Percentiles rank a stretch among this genome's conserved stretches.
phyloP scores from a whole-genome alignment of 768 basidiomycete genomes.

The Kwoniella pini region DNA sequence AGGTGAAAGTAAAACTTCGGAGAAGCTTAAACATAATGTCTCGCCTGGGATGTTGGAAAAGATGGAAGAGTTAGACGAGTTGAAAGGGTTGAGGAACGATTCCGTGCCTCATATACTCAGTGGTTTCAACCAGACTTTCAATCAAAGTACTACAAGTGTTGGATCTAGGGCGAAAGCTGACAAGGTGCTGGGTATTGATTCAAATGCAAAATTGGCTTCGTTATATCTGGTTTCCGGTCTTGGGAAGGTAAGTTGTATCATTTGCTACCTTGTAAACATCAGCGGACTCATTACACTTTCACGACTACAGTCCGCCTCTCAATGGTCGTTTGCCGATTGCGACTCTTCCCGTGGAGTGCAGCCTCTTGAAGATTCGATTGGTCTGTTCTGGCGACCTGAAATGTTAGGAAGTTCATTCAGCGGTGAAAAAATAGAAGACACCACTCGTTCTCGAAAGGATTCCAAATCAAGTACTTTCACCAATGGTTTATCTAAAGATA shows the following conservation, averaged over 20 bases:
- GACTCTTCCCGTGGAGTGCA: slow-evolving; percentile 37
- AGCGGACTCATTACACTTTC: neutral
- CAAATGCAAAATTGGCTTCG: slow-evolving; percentile 37
- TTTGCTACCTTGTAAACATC: neutral
- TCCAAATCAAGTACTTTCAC: slow-evolving; percentile 20
- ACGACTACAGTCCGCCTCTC: slow-evolving; percentile 14
- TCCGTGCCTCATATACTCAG: slow-evolving; percentile 4
- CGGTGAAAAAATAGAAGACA: slow-evolving; percentile 26
- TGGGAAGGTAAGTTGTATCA: slow-evolving; percentile 31
- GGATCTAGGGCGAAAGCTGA: slow-evolving; percentile 31
- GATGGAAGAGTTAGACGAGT: slow-evolving; percentile 12
- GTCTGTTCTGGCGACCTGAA: slow-evolving; percentile 48
- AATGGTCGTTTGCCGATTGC: slow-evolving; percentile 45
- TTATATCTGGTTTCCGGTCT: slow-evolving; percentile 48
- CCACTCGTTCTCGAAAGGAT: slow-evolving; percentile 26
- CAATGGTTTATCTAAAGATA: slow-evolving; percentile 20
- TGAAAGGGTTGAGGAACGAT: slow-evolving; percentile 6
- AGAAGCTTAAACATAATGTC: neutral
- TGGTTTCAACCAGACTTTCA: slow-evolving; percentile 4
- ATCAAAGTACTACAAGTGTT: slow-evolving; percentile 17
- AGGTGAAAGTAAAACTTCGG: slow-evolving; percentile 4
- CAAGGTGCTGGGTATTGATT: slow-evolving; percentile 35
- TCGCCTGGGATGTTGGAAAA: slow-evolving; percentile 6
- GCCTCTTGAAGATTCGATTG: slow-evolving; percentile 40
- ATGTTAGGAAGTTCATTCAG: slow-evolving; percentile 45